Base-by-base conservation (phyloP, 495 filamentous ascomycete species). In the Letharia lupina region DNA sequence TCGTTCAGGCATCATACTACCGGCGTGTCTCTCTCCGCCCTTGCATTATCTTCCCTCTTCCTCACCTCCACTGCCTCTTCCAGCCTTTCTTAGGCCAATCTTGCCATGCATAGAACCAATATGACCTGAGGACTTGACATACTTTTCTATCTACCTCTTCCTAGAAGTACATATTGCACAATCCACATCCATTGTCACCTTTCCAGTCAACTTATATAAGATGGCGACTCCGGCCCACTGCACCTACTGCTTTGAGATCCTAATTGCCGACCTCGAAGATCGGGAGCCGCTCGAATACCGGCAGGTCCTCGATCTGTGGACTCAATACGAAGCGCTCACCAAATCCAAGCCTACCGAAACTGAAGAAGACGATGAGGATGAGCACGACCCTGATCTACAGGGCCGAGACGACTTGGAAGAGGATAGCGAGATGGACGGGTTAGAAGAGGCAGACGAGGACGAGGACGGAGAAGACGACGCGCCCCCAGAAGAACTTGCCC, bases 141-240 rank as follows among this genome's bases (percentile, higher is more conserved):
- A n/a, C 1, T 10, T 23, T 39, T 39, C 37, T 39, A 39, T 39
- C 8, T 8, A 4, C 37, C 37, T 39, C 8, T 39, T 39, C 8
- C 4, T 39, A 44, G 10, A 10, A 44, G 13, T 44, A 2, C 41
- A 4, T 15, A 44, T 44, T 12, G 2, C 2, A 10, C 10, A 11
- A 5, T 52, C 31, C 48, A 52, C 23, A 0, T 52, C n/a, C 52
- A 56, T 8, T 7, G 11, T 42, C 2, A 15, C 6, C 42, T 18
- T 16, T 52, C 12, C 48, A 28, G n/a, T 11, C 23, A 15, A 31
- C 7, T 10, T 1, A 23, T 11, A 0, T n/a, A 33, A 12, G 18
- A 98, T 97, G 93, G 92, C 94, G 37, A 87, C 86, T 50, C 73
- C 82, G 60, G 86, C 86, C 52, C 93, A 97, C 70, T 97, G 93